Percentiles rank a stretch among this genome's conserved stretches.
Evolutionary conservation across 352 stramenopile species (phyloP).

Genomic region (Globisporangium abappressorium): DNA sequence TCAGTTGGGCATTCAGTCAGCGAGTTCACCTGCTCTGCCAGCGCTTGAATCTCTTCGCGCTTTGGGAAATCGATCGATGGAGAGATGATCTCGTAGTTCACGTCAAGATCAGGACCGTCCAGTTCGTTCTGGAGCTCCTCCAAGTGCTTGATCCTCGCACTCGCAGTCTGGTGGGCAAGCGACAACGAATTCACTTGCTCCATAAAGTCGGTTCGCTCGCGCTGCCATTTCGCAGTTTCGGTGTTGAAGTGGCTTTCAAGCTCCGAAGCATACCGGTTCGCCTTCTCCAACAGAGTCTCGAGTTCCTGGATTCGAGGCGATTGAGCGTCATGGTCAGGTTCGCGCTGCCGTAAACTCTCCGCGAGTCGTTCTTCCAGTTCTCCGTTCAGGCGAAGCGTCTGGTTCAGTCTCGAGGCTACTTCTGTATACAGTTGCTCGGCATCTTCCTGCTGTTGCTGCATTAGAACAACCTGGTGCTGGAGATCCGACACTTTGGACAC

Average conservation of each 20-base stretch:
- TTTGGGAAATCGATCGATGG: slow-evolving; percentile 44
- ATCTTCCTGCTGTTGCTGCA: slow-evolving; percentile 59
- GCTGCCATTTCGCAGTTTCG: slow-evolving; percentile 10
- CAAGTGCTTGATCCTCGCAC: slow-evolving; percentile 28
- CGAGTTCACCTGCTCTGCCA: slow-evolving; percentile 16
- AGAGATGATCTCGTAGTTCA: slow-evolving; percentile 44
- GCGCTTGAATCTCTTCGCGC: slow-evolving; percentile 35
- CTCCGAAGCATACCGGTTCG: slow-evolving; percentile 6
- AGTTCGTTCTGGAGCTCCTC: slow-evolving; percentile 42
- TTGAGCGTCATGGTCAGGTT: not conserved
- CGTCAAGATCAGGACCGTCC: slow-evolving; percentile 32
- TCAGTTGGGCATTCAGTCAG: slow-evolving; percentile 1
- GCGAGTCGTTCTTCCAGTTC: slow-evolving; percentile 19
- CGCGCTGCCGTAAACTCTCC: not conserved
- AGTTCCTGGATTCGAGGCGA: slow-evolving; percentile 12
- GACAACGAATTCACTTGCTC: slow-evolving; percentile 26
- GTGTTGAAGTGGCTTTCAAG: slow-evolving; percentile 15
- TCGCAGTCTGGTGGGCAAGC: slow-evolving; percentile 17
- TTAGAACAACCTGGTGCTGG: slow-evolving; percentile 33
- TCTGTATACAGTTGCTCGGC: slow-evolving; percentile 54
- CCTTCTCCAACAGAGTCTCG: slow-evolving; percentile 8
- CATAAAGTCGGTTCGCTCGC: slow-evolving; percentile 9
- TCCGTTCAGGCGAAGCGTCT: slow-evolving; percentile 36
- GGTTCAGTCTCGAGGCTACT: slow-evolving; percentile 56
- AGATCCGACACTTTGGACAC: slow-evolving; percentile 41